phyloP scores from a whole-genome alignment of 2,329 filamentous ascomycete genomes.

The Tympanopsis confertula region DNA sequence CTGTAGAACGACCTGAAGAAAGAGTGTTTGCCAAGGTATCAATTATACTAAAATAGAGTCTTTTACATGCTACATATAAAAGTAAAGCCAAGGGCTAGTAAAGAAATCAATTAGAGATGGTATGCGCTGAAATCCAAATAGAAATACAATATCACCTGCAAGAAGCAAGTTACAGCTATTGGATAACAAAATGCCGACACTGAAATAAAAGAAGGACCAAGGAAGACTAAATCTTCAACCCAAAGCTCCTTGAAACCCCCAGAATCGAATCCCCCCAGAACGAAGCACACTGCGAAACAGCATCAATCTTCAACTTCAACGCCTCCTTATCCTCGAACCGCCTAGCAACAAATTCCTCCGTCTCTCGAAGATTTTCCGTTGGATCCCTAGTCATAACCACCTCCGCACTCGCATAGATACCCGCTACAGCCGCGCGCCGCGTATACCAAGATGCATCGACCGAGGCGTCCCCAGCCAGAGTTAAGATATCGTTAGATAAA shows the following conservation, averaged over 20 bases:
- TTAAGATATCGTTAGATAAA: background rate
- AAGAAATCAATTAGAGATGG: too few species aligned
- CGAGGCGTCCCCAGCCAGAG: background rate
- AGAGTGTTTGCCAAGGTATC: too few species aligned
- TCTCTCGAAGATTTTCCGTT: background rate
- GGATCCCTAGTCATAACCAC: background rate
- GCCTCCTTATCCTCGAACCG: background rate
- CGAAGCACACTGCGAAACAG: background rate
- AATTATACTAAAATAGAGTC: too few species aligned
- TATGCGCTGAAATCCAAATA: too few species aligned
- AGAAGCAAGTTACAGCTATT: too few species aligned
- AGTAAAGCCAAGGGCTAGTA: too few species aligned
- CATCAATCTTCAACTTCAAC: background rate
- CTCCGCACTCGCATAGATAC: background rate
- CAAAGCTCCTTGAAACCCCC: background rate
- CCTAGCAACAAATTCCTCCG: background rate
- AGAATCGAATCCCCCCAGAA: background rate
- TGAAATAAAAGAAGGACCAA: too few species aligned
- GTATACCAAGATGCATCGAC: constrained; percentile 1
- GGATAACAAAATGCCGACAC: too few species aligned
- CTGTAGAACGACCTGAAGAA: too few species aligned
- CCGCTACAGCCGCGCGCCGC: background rate
- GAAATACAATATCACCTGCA: too few species aligned
- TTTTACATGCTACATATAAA: too few species aligned
- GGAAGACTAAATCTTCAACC: constrained; percentile 1